phyloP scores from a whole-genome alignment of 345 rosid genomes.

The Schrenkiella parvula region DNA sequence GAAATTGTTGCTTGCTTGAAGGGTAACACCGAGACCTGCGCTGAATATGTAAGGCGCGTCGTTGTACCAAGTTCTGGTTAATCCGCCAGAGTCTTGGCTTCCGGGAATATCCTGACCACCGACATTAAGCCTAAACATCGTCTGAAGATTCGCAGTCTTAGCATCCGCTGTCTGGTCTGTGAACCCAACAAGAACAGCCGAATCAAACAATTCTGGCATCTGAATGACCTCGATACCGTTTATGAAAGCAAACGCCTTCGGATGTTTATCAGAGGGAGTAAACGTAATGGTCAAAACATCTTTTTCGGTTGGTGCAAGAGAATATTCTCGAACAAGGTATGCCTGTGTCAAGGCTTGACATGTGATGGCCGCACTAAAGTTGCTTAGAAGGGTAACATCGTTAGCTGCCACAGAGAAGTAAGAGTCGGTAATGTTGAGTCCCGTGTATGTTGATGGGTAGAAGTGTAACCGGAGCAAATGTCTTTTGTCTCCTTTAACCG shows the following conservation, averaged over 20 bases:
- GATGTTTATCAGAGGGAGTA: constrained; percentile 44
- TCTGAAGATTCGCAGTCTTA: constrained; percentile 39
- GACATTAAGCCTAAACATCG: constrained; percentile 67
- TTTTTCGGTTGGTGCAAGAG: constrained; percentile 41
- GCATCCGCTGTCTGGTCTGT: constrained; percentile 37
- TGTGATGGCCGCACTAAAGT: constrained; percentile 70
- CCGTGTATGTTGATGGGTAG: constrained; percentile 55
- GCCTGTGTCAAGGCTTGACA: constrained; percentile 70
- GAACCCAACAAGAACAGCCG: constrained; percentile 50
- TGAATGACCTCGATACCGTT: constrained; percentile 69
- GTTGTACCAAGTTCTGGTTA: constrained; percentile 69
- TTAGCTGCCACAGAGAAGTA: constrained; percentile 55
- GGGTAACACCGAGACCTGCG: constrained; percentile 43
- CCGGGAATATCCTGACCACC: constrained; percentile 63
- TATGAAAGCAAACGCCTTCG: constrained; percentile 50
- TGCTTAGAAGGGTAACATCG: constrained; percentile 51
- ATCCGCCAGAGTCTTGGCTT: constrained; percentile 49
- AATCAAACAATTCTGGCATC: constrained; percentile 54
- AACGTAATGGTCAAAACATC: constrained; percentile 43
- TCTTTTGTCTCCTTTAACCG: constrained; percentile 38
- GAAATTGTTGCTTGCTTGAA: constrained; percentile 11
- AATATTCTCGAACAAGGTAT: constrained; percentile 59
- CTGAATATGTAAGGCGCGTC: constrained; percentile 56
- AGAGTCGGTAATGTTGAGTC: constrained; percentile 42
- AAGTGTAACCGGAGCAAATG: constrained; percentile 56